Percentiles rank a stretch among this genome's conserved stretches.
Conservation (phyloP, 139 green algal species). For the Chlorella sp. region DNA sequence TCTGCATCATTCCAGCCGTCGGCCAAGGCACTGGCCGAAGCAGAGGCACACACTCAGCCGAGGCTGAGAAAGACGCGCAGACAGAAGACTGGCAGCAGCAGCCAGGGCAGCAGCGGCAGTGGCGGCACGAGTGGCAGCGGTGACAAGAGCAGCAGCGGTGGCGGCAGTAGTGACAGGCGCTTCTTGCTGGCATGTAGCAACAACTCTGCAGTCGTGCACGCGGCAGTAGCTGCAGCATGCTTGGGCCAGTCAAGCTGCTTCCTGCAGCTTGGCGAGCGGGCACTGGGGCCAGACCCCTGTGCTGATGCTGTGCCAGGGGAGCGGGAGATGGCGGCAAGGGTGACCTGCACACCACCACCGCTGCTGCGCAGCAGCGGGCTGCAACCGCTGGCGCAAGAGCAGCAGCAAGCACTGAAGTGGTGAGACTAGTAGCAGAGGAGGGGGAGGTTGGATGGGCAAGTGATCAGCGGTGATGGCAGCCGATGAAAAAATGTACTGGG, state of each 20-base stretch:
- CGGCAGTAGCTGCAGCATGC: neutral
- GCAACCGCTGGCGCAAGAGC: neutral
- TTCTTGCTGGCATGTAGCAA: neutral
- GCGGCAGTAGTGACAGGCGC: neutral
- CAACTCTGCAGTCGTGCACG: neutral
- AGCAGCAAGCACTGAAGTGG: neutral
- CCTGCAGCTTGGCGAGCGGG: neutral
- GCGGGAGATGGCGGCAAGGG: neutral
- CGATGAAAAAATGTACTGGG: too few species aligned
- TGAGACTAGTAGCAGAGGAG: neutral
- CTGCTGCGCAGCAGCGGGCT: neutral
- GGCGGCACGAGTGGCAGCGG: neutral
- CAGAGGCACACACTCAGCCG: neutral
- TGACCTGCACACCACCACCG: neutral
- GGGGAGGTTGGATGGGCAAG: too few species aligned
- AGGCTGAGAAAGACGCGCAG: too few species aligned
- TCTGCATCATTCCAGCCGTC: neutral
- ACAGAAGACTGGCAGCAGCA: too few species aligned
- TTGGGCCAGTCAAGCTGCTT: neutral
- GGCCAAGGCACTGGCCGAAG: too few species aligned
- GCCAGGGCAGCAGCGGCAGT: too few species aligned
- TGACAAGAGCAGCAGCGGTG: neutral
- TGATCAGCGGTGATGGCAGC: too few species aligned
- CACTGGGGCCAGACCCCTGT: neutral
- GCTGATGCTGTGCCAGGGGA: neutral